These are phyloP conservation scores for Fusarium nygamai DNA, from an alignment of 2,329 filamentous ascomycete genomes.

Conservation along the genomic window DNA sequence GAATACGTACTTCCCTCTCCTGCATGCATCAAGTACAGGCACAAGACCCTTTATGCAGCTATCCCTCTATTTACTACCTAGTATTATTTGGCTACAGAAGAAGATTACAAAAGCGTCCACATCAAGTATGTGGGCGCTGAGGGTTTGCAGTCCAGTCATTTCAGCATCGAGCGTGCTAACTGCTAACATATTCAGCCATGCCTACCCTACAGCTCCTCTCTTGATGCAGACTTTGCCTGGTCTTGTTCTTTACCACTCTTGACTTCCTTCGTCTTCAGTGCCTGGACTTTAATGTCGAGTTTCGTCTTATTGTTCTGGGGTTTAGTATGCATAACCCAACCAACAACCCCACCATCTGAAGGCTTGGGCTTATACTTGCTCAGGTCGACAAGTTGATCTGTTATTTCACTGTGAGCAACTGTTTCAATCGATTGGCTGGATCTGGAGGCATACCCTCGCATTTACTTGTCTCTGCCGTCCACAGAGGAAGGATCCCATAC, in stretches of 20 bases:
- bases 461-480: constrained; percentile 55
- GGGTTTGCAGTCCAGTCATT: neutral
- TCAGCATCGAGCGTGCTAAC: neutral
- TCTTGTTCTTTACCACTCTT: constrained; percentile 13
- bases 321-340: constrained; percentile 46
- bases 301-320: constrained; percentile 47
- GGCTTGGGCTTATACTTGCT: constrained; percentile 43
- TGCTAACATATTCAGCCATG: neutral
- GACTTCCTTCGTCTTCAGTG: constrained; percentile 44
- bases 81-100: neutral
- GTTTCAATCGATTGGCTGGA: neutral
- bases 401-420: constrained; percentile 2
- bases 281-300: constrained; percentile 50
- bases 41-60: constrained; percentile 14
- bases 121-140: neutral
- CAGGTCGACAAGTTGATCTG: constrained; percentile 44
- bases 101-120: neutral
- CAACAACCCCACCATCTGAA: constrained; percentile 42
- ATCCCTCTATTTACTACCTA: neutral
- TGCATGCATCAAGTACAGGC: neutral
- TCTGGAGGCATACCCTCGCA: constrained; percentile 53
- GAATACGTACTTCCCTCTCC: neutral
- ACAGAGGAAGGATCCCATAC: constrained; percentile 60
- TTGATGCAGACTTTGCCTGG: constrained; percentile 17
- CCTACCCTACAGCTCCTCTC: constrained; percentile 40